A percentile compares a stretch with the other conserved stretches of the same genome.
These are phyloP conservation scores for Tephrocybe rancida DNA, from an alignment of 768 basidiomycete species.

Conservation along the genomic window DNA sequence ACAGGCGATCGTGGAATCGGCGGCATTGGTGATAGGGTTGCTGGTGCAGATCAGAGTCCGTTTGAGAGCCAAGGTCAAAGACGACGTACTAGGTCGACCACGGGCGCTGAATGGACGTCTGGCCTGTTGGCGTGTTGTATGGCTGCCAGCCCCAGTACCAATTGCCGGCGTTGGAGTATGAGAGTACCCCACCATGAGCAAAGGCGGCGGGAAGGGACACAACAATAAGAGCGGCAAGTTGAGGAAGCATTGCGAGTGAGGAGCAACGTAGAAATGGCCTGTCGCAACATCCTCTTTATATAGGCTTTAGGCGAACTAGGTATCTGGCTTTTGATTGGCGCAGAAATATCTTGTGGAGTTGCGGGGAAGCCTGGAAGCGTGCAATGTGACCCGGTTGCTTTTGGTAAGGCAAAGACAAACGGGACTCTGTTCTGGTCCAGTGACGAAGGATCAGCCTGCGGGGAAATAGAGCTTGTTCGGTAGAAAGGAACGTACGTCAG, in stretches of 20 bases:
- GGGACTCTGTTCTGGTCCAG: neutral
- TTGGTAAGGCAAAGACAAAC: neutral
- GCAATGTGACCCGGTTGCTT: slow-evolving; percentile 16
- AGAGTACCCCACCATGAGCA: slow-evolving; percentile 47
- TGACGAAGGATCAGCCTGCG: slow-evolving; percentile 8
- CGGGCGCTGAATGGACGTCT: slow-evolving; percentile 43
- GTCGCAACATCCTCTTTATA: slow-evolving; percentile 2
- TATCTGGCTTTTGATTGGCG: neutral
- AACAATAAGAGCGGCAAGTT: slow-evolving; percentile 30
- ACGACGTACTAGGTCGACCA: slow-evolving; percentile 44
- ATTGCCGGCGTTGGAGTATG: slow-evolving; percentile 38
- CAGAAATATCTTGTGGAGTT: slow-evolving; percentile 4
- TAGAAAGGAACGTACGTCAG: neutral
- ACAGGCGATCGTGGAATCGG: slow-evolving; percentile 42
- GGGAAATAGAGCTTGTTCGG: slow-evolving; percentile 13
- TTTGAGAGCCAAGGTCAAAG: neutral
- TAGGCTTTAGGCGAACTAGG: neutral
- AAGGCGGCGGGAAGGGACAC: slow-evolving; percentile 29
- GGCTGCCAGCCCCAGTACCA: slow-evolving; percentile 44
- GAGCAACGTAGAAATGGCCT: neutral
- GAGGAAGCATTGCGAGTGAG: slow-evolving; percentile 25
- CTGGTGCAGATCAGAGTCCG: slow-evolving; percentile 21
- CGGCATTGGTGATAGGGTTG: slow-evolving; percentile 42
- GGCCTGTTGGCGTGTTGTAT: slow-evolving; percentile 44
- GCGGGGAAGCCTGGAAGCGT: neutral